Conservation (phyloP, 192 early-diverging fungal species). For the Podila epicladia region DNA sequence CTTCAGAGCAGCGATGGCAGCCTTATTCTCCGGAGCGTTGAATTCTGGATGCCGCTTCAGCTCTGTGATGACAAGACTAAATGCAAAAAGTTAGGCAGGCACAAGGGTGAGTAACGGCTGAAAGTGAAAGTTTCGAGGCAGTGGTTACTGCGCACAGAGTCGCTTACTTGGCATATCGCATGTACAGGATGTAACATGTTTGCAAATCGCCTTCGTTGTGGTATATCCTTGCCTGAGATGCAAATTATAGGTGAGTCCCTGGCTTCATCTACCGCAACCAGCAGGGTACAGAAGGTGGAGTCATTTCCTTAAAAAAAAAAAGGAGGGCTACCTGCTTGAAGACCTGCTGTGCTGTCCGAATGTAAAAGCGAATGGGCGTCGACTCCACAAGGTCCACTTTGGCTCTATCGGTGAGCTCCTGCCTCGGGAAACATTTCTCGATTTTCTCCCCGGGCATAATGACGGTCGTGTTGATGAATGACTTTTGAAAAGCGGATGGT, state of each 20-base stretch:
- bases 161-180: constrained; percentile 69
- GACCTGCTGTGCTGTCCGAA: constrained; percentile 56
- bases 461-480: not conserved
- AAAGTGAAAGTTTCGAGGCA: too few species aligned
- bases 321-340: constrained; percentile 52
- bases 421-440: constrained; percentile 27
- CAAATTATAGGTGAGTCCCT: not conserved
- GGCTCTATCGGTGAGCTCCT: constrained; percentile 48
- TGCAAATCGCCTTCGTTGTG: constrained; percentile 71
- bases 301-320: not conserved
- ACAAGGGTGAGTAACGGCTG: not conserved
- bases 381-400: constrained; percentile 33
- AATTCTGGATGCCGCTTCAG: constrained; percentile 68
- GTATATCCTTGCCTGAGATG: constrained; percentile 57
- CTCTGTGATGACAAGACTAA: constrained; percentile 66
- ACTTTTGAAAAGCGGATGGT: not conserved
- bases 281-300: too few species aligned
- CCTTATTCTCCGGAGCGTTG: constrained; percentile 57
- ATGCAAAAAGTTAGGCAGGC: not conserved
- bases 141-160: not conserved
- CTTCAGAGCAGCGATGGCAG: not conserved
- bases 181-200: constrained; percentile 75
- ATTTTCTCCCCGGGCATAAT: constrained; percentile 32
- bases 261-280: too few species aligned
- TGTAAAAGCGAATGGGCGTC: constrained; percentile 56